These are phyloP conservation scores for Irpex lacteus DNA, from an alignment of 1,284 basidiomycete genomes.

Conservation along the genomic window DNA sequence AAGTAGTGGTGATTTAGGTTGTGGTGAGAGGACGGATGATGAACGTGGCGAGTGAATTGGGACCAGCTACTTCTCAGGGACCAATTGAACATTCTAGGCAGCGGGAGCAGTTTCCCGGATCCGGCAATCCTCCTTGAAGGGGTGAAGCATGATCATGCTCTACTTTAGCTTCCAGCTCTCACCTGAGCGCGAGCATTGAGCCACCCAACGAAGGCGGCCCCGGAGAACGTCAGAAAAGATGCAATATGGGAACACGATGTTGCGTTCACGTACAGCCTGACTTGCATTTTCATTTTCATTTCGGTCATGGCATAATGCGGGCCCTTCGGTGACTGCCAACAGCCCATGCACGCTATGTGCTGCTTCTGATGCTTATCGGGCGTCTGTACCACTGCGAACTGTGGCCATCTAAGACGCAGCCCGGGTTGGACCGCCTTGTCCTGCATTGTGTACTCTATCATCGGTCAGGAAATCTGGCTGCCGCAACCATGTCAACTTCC, in stretches of 20 bases:
- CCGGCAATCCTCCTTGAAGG: conserved; percentile 7
- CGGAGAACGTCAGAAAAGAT: neutral
- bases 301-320: neutral
- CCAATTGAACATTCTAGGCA: conserved; percentile 5
- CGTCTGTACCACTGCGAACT: neutral
- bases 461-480: neutral
- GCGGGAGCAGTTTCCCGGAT: conserved; percentile 6
- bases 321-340: neutral
- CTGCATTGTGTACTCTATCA: neutral
- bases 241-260: neutral
- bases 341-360: neutral
- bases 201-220: neutral
- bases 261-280: neutral
- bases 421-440: neutral
- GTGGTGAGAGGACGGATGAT: neutral
- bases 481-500: neutral
- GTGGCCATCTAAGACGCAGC: neutral
- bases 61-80: conserved; percentile 5
- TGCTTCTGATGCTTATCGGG: neutral
- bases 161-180: neutral
- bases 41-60: conserved; percentile 1
- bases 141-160: neutral
- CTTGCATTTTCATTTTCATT: neutral
- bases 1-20: conserved; percentile 3
- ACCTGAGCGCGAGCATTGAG: neutral